Conservation (phyloP, 78 protist genomes). For the Speleostelium caveatum region DNA sequence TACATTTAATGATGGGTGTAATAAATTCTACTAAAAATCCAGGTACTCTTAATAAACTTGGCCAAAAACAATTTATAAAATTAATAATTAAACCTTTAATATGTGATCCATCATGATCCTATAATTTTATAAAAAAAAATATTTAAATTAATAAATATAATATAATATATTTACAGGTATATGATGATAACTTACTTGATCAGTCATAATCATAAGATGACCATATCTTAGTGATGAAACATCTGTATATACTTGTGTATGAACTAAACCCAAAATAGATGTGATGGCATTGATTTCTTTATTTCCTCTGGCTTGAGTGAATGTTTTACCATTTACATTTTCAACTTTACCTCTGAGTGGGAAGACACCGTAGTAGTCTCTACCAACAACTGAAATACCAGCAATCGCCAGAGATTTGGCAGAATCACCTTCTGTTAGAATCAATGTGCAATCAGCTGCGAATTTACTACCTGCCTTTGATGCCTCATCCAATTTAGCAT, state of each 20-base stretch:
- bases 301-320: conserved; percentile 81
- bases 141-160: background rate
- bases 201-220: conserved; percentile 99
- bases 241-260: conserved; percentile 74
- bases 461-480: conserved; percentile 94
- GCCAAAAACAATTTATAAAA: conserved; percentile 98
- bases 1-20: conserved; percentile 98
- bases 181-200: conserved; percentile 81
- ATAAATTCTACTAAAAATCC: conserved; percentile 97
- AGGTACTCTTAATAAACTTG: conserved; percentile 89
- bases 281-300: conserved; percentile 90
- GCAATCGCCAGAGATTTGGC: conserved; percentile 83
- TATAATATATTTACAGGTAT: background rate
- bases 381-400: conserved; percentile 96
- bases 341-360: conserved; percentile 99
- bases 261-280: conserved; percentile 95
- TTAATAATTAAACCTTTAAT: conserved; percentile 99
- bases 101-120: conserved; percentile 99
- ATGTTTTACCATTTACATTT: conserved; percentile 97
- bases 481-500: conserved; percentile 99
- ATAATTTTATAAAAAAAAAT: too few species aligned
- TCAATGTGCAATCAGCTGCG: conserved; percentile 96
- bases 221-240: conserved; percentile 96
- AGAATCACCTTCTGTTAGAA: conserved; percentile 93
- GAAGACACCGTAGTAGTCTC: conserved; percentile 99